A percentile compares a stretch with the other conserved stretches of the same genome.
Evolutionary conservation across 2,329 filamentous ascomycete species (phyloP).

Genomic region (Thielaviopsis euricoi): DNA sequence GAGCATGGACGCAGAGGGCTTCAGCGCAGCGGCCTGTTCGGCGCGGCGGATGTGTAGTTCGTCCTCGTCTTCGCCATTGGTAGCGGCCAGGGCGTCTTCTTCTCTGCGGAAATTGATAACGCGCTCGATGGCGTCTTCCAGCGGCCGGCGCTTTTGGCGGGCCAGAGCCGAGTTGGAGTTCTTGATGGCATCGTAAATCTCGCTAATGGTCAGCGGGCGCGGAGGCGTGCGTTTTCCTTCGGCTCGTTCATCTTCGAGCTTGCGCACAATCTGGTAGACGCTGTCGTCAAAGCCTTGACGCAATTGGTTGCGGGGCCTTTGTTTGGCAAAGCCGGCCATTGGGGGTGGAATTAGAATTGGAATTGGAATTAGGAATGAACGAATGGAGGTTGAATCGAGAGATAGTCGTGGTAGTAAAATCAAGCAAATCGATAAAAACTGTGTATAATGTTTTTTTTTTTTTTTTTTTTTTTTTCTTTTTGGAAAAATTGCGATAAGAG

Average conservation of each 20-base stretch:
- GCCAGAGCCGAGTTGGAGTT: conserved; percentile 75
- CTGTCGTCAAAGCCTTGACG: conserved; percentile 47
- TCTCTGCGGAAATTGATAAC: conserved; percentile 60
- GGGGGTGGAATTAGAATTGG: conserved; percentile 14
- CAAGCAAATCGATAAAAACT: too few species aligned
- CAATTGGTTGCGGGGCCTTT: conserved; percentile 16
- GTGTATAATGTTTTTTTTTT: background rate
- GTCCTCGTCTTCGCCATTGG: too few species aligned
- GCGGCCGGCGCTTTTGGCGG: conserved; percentile 59
- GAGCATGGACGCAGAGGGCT: conserved; percentile 21
- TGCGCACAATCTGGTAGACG: conserved; percentile 65
- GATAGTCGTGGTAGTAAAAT: too few species aligned
- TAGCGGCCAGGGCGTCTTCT: conserved; percentile 34
- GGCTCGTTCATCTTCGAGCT: conserved; percentile 52
- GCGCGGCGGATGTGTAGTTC: conserved; percentile 19
- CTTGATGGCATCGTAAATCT: conserved; percentile 66
- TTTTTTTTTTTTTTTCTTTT: background rate
- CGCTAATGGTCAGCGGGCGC: conserved; percentile 34
- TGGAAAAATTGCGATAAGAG: conserved; percentile 2
- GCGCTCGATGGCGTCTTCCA: conserved; percentile 75
- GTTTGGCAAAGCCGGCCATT: conserved; percentile 16
- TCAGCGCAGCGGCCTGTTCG: conserved; percentile 10
- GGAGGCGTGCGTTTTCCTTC: conserved; percentile 16
- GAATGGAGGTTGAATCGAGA: too few species aligned
- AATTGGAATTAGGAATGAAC: background rate